Evolutionary conservation across 768 basidiomycete genomes (phyloP).

Genomic region (Boletus eberwhitei): DNA sequence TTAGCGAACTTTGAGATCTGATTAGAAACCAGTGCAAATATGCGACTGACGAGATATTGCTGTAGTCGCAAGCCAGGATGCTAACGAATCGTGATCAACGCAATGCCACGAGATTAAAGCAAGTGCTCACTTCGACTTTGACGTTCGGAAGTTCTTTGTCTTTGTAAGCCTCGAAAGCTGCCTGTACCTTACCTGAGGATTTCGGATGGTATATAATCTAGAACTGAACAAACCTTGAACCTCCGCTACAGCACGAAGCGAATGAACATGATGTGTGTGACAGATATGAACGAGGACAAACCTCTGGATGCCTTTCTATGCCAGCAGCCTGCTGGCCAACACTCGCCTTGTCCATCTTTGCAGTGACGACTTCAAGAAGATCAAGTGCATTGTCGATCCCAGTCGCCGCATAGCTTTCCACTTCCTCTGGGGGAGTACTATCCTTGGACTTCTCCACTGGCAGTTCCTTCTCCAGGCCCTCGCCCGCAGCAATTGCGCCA

Average conservation of each 20-base stretch:
- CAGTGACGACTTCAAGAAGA: slow-evolving; percentile 82
- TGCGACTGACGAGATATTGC: slow-evolving; percentile 71
- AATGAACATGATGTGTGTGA: slow-evolving; percentile 10
- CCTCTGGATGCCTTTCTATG: slow-evolving; percentile 91
- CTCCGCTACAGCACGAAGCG: slow-evolving; percentile 55
- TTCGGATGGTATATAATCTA: background rate
- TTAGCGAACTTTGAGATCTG: background rate
- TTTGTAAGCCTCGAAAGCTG: slow-evolving; percentile 86
- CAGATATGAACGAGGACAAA: slow-evolving; percentile 34
- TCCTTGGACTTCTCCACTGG: slow-evolving; percentile 19
- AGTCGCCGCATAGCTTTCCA: slow-evolving; percentile 75
- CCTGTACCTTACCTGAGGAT: slow-evolving; percentile 38
- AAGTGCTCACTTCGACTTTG: slow-evolving; percentile 60
- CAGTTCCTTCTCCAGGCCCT: slow-evolving; percentile 34
- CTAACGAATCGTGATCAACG: slow-evolving; percentile 35
- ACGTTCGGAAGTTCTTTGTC: slow-evolving; percentile 82
- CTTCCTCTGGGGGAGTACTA: slow-evolving; percentile 37
- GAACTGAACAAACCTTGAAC: slow-evolving; percentile 61
- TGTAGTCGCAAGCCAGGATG: slow-evolving; percentile 88
- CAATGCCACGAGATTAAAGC: background rate
- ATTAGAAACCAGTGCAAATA: background rate
- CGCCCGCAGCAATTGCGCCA: slow-evolving; percentile 81
- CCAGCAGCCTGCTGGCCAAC: slow-evolving; percentile 83
- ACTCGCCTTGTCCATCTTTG: slow-evolving; percentile 91
- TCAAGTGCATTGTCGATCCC: slow-evolving; percentile 92